Base-by-base conservation (phyloP, 139 green algal species). In the Marvania coccoides region DNA sequence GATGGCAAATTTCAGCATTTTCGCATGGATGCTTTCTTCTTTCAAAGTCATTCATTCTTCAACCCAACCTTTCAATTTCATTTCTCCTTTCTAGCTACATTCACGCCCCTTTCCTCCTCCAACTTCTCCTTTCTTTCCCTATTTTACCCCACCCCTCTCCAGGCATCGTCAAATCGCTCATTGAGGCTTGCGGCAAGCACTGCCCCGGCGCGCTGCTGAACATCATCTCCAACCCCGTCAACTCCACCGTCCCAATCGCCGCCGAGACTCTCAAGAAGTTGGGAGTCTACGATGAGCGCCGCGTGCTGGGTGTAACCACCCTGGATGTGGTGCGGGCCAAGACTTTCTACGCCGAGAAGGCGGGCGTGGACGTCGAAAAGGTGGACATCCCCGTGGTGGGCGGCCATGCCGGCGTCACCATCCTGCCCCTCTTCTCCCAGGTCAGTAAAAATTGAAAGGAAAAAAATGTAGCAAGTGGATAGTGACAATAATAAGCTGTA, bases 401-500 rank as follows among this genome's bases (percentile, higher is more conserved):
- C 26, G 95, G 95, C 35, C 95, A 99, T 77, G 95, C 95, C 0
- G 95, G 95, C 58, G 76, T 95, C 67, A 99, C 95, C 74, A 99
- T 99, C 81, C 83, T 99, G 69, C 95, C 95, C 1, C 86, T 99
- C 12, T 96, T 98, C 79, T 96, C 85, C 26, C 94, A 99, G 85
- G 90, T 86, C 28, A 96, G 82, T n/a, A n/a, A n/a, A n/a, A n/a
- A n/a, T n/a, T n/a, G n/a, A 86, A 87, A 28, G 3, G 47, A 15
- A 8, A n/a, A 23, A 51, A 64, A 83, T 29, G 8, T 69, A 29
- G 19, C 60, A 10, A 8, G 10, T 64, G 35, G 23, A 8, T 64
- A 14, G 57, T 64, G 19, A 10, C 10, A 28, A 53, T 46, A 12
- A 46, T 46, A 12, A 46, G 38, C 10, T 46, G 38, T 46, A n/a